phyloP scores from a whole-genome alignment of 257 asterid genomes.

The Henckelia pumila region DNA sequence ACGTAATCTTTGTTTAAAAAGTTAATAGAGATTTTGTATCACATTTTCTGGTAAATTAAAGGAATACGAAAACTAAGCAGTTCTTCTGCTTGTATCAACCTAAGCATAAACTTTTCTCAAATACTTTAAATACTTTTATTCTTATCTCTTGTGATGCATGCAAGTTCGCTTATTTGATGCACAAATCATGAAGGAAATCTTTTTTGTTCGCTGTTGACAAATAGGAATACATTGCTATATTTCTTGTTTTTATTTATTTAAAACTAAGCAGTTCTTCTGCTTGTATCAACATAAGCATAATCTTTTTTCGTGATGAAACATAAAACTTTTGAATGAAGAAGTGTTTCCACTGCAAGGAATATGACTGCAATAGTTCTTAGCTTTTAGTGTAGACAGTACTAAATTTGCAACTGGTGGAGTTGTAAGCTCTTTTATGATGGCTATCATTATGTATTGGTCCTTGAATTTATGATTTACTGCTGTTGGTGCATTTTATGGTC shows the following conservation, averaged over 20 bases:
- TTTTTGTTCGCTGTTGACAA: not conserved
- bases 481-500: too few relatives aligned
- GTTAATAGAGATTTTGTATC: too few relatives aligned
- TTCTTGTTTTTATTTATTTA: not conserved
- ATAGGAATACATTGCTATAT: not conserved
- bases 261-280: too few relatives aligned
- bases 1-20: too few relatives aligned
- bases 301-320: too few relatives aligned
- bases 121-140: constrained; percentile 5
- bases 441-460: constrained; percentile 4
- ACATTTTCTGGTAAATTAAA: constrained; percentile 11
- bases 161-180: not conserved
- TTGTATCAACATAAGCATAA: too few relatives aligned
- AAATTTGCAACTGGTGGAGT: constrained; percentile 88
- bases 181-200: not conserved
- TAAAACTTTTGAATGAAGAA: constrained; percentile 54
- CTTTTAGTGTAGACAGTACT: constrained; percentile 92
- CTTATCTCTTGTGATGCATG: not conserved
- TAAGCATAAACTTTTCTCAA: not conserved
- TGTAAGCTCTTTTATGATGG: constrained; percentile 49
- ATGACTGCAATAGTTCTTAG: constrained; percentile 75
- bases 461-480: constrained; percentile 10
- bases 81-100: not conserved
- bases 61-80: not conserved
- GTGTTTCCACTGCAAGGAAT: constrained; percentile 59